A percentile compares a stretch with the other conserved stretches of the same genome.
Conservation (phyloP, 331 rosid species). For the Telfairia occidentalis region DNA sequence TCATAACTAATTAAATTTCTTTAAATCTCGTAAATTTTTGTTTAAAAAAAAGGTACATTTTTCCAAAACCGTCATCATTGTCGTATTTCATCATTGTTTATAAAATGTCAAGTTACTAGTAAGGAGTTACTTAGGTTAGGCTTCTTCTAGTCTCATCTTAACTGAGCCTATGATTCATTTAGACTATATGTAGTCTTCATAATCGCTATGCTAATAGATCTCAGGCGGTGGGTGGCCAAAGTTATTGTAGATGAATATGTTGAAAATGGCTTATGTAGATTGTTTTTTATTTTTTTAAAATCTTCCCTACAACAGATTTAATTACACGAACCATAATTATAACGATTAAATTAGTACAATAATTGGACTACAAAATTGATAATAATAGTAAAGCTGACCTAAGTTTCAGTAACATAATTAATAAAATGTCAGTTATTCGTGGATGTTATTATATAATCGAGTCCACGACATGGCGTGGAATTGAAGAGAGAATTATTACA, state of each 20-base stretch:
- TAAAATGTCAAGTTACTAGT: no score
- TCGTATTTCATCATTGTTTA: no score
- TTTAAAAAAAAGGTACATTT: no score
- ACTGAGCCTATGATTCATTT: no score
- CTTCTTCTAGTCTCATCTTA: neutral
- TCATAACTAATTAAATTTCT: no score
- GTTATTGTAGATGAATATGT: neutral
- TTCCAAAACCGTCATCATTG: no score
- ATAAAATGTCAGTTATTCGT: neutral
- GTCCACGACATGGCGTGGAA: conserved; percentile 4
- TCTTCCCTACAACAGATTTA: neutral
- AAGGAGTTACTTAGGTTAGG: no score
- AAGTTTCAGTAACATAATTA: neutral
- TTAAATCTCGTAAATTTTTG: no score
- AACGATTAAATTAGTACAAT: neutral
- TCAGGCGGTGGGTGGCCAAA: neutral
- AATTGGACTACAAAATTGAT: neutral
- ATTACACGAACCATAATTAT: neutral
- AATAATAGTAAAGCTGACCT: neutral
- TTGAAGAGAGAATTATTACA: neutral
- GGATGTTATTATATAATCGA: neutral
- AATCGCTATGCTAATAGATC: neutral
- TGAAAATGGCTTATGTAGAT: no score
- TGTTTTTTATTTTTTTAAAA: no score
- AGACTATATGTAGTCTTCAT: no score